Evolutionary conservation across 257 asterid species (phyloP).

Genomic region (Rhazya stricta): DNA sequence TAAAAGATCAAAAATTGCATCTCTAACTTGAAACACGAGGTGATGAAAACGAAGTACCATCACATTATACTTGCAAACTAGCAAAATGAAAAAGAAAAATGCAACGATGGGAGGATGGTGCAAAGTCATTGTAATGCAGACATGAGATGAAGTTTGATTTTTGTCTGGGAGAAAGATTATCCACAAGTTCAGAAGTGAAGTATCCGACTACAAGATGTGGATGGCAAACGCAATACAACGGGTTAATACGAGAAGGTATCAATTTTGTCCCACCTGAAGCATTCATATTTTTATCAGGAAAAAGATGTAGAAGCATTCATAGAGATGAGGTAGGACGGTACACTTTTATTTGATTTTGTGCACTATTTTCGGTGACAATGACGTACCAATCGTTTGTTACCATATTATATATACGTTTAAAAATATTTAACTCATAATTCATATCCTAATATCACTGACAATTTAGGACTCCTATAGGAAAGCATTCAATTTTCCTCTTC

Average conservation of each 20-base stretch:
- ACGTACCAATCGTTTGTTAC: background rate
- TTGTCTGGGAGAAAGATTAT: background rate
- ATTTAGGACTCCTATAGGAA: too few relatives aligned
- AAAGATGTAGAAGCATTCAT: background rate
- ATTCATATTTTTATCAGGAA: too few relatives aligned
- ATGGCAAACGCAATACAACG: background rate
- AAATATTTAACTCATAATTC: too few relatives aligned
- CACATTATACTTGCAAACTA: background rate
- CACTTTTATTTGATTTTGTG: background rate
- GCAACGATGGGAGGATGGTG: too few relatives aligned
- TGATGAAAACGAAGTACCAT: too few relatives aligned
- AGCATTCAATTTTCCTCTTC: too few relatives aligned
- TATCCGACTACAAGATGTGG: background rate
- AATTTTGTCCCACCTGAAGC: background rate
- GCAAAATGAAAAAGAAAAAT: too few relatives aligned
- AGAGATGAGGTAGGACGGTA: background rate
- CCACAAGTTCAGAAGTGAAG: constrained; percentile 5
- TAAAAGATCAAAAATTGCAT: background rate
- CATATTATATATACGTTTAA: too few relatives aligned
- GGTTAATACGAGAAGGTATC: background rate
- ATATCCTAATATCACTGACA: too few relatives aligned
- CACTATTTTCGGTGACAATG: background rate
- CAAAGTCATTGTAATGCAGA: too few relatives aligned
- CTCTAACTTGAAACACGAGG: too few relatives aligned
- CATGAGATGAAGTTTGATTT: too few relatives aligned